phyloP scores from a whole-genome alignment of 1,284 basidiomycete species.

The Cryptococcus wingfieldii region DNA sequence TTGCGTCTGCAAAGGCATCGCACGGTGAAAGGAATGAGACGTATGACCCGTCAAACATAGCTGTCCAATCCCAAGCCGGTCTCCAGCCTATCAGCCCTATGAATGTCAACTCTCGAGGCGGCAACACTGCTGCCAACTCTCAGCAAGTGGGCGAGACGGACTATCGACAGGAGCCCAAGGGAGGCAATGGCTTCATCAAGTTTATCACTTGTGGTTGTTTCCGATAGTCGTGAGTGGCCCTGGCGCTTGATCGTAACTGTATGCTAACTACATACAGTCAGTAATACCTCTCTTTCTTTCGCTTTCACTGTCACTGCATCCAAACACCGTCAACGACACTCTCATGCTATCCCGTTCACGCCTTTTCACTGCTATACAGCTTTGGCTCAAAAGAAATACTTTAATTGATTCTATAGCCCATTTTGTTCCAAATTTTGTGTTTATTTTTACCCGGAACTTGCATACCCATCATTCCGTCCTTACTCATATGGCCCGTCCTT shows the following conservation, averaged over 20 bases:
- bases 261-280: neutral
- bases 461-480: too few species aligned
- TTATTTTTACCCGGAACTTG: too few species aligned
- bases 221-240: conserved; percentile 21
- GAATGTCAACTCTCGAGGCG: conserved; percentile 37
- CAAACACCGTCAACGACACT: too few species aligned
- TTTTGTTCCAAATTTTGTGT: too few species aligned
- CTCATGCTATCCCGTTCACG: too few species aligned
- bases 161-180: conserved; percentile 33
- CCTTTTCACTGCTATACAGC: too few species aligned
- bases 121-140: conserved; percentile 34
- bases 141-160: conserved; percentile 43
- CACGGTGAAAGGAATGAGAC: conserved; percentile 19
- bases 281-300: neutral
- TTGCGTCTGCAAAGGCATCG: conserved; percentile 33
- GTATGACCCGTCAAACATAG: conserved; percentile 40
- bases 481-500: too few species aligned
- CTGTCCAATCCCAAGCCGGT: conserved; percentile 33
- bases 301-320: too few species aligned
- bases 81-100: conserved; percentile 42
- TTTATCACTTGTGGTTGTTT: conserved; percentile 45
- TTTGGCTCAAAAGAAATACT: too few species aligned
- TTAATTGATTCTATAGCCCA: too few species aligned
- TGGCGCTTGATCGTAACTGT: neutral
- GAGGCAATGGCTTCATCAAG: conserved; percentile 37